phyloP scores from a whole-genome alignment of 371 early-diverging fungal genomes.

The Mycotypha africana region DNA sequence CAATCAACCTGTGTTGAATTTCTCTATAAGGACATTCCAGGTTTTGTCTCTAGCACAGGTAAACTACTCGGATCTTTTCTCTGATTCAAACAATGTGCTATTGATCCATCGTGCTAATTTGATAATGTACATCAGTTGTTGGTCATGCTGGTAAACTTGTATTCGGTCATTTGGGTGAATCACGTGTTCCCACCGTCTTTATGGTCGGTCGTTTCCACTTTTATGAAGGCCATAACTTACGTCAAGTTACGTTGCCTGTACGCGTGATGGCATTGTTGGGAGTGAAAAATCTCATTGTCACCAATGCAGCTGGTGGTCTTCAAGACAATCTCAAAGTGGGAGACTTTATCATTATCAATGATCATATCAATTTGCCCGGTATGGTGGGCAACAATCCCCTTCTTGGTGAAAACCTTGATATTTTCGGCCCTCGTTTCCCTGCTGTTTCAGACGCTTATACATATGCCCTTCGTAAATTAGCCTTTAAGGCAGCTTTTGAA shows the following conservation, averaged over 20 bases:
- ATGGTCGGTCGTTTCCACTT: conserved; percentile 89
- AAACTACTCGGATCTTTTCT: conserved; percentile 11
- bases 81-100: no score
- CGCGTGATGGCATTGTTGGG: conserved; percentile 86
- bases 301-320: conserved; percentile 92
- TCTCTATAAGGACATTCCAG: conserved; percentile 80
- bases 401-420: conserved; percentile 77
- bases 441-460: conserved; percentile 89
- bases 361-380: conserved; percentile 85
- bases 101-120: no score
- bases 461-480: conserved; percentile 69
- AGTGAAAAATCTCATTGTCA: conserved; percentile 73
- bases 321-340: conserved; percentile 79
- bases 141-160: conserved; percentile 93
- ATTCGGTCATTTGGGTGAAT: conserved; percentile 78
- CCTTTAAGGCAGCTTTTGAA: conserved; percentile 57
- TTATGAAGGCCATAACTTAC: conserved; percentile 79
- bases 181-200: conserved; percentile 63
- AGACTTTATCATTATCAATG: conserved; percentile 83
- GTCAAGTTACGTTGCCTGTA: conserved; percentile 82
- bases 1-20: conserved; percentile 54
- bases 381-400: conserved; percentile 79
- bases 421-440: conserved; percentile 92
- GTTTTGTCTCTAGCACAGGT: conserved; percentile 85
- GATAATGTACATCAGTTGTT: conserved; percentile 42